Base-by-base conservation (phyloP, 306 rosid species). In the Prunus dulcis region DNA sequence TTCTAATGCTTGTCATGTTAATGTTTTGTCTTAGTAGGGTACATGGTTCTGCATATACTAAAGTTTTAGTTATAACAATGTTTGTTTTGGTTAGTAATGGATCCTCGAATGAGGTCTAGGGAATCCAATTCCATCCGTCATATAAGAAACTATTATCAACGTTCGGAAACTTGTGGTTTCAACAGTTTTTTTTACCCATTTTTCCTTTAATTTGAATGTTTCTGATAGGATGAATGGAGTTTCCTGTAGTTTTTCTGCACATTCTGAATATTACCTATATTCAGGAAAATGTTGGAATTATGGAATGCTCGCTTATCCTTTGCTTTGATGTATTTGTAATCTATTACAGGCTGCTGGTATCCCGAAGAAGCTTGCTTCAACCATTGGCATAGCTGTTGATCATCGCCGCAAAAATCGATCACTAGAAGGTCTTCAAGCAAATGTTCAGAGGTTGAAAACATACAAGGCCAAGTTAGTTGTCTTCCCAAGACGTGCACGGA, bases 401-500 rank as follows among this genome's bases (percentile, higher is more conserved):
- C 97, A 91, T 74, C 93, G 91, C 52, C 82, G 93, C 7, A 85
- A 46, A 80, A 91, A 86, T 49, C 82, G 81, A 3, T 91, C 93
- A 30, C 79, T 89, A 67, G 91, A 91, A 20, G 41, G 96, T 52
- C 80, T 86, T 61, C 93, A 91, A 76, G 56, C 81, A 38, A 89
- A 87, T 58, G 89, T 86, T 12, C 93, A 86, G 76, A 84, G 96
- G 83, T 81, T 89, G 80, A 91, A 91, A 64, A 89, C 92, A 30
- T 91, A 79, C 83, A 87, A 87, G 92, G 93, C 93, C 34, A 91
- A 91, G 68, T 70, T 87, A 81, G 92, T 87, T 3, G 91, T 89
- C 62, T 91, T 91, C 88, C 93, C 96, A 73, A 87, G 93, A 79
- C 82, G 90, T 3, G 89, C 90, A n/a, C 86, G 84, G 68, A 87